Evolutionary conservation across 441 rosid species (phyloP).

Genomic region (Viola pubescens): DNA sequence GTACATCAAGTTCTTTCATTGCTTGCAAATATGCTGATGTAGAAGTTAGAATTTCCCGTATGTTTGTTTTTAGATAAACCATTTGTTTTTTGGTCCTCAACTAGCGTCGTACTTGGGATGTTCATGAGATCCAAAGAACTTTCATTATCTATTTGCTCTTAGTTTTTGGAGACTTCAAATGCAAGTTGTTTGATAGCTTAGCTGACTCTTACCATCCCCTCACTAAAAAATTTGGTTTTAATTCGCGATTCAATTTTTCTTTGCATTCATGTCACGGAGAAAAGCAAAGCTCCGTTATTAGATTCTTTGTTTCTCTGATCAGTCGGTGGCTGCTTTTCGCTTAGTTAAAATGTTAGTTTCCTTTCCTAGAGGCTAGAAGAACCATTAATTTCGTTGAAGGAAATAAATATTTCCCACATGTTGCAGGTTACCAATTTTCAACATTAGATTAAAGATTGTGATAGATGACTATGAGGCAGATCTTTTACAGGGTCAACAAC

Average conservation of each 20-base stretch:
- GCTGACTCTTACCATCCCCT: no score
- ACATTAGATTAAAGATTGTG: background rate
- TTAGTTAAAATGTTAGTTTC: background rate
- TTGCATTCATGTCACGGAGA: no score
- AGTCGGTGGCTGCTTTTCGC: background rate
- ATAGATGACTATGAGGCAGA: background rate
- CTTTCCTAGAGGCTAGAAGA: background rate
- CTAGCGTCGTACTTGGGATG: no score
- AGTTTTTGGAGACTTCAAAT: no score
- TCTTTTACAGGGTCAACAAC: background rate
- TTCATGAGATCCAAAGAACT: no score
- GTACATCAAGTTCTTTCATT: background rate
- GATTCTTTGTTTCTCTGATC: no score
- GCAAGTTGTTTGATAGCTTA: no score
- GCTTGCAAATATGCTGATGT: background rate
- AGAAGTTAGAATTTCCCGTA: background rate
- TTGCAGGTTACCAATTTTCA: constrained; percentile 6
- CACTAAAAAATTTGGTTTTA: no score
- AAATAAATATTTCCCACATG: background rate
- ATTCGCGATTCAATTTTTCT: no score
- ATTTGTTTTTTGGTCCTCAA: background rate
- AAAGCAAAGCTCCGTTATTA: no score
- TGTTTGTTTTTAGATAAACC: no score
- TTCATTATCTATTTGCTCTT: no score
- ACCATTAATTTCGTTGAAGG: background rate